phyloP scores from a whole-genome alignment of 2,329 filamentous ascomycete genomes.

The Diaporthe eres region DNA sequence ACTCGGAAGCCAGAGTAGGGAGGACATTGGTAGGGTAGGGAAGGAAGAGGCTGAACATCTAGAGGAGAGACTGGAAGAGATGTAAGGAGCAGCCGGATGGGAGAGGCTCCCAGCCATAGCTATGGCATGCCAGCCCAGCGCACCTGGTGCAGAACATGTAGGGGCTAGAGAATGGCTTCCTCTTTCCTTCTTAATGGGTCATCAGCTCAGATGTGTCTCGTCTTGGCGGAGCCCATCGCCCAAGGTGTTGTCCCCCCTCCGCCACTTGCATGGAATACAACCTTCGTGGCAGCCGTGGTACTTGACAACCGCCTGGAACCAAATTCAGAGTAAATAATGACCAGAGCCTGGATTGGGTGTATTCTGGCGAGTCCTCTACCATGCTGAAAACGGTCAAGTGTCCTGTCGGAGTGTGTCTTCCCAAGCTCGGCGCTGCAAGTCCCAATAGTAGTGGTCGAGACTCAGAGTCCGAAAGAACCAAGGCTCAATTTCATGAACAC shows the following conservation, averaged over 20 bases:
- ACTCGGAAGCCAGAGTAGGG: background rate
- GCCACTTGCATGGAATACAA: background rate
- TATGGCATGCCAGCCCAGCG: background rate
- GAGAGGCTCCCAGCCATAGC: background rate
- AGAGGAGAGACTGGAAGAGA: background rate
- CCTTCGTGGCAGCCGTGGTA: too few species aligned
- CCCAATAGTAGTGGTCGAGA: too few species aligned
- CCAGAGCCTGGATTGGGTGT: too few species aligned
- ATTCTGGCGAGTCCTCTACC: too few species aligned
- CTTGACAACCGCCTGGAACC: background rate
- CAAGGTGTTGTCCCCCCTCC: background rate
- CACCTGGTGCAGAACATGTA: too few species aligned
- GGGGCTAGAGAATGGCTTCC: background rate
- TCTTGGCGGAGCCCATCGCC: background rate
- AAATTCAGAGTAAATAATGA: rapidly evolving
- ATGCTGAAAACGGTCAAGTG: background rate
- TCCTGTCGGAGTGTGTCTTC: background rate
- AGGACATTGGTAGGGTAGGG: background rate
- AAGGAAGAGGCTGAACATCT: background rate
- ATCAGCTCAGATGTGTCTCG: background rate
- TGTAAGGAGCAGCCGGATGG: background rate
- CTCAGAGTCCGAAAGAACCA: background rate
- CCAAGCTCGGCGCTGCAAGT: background rate
- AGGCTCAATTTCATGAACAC: background rate
- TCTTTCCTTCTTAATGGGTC: background rate